Conservation (phyloP, 352 stramenopile genomes). For the Blastocystis sp. region DNA sequence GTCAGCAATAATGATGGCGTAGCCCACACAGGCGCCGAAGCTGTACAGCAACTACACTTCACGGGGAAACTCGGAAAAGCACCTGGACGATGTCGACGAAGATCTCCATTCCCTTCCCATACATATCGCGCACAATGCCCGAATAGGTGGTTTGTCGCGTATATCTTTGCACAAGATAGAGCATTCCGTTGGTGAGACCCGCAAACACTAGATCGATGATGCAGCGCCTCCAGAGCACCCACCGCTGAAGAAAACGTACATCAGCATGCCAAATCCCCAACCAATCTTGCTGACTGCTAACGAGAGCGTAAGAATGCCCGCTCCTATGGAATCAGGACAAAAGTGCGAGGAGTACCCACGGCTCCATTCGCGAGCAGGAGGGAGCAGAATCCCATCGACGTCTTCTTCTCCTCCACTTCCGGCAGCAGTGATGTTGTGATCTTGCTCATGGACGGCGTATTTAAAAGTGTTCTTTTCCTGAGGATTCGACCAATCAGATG, state of each 20-base stretch:
- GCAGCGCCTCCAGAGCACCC: not conserved
- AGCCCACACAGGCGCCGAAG: conserved; percentile 65
- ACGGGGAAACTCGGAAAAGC: not conserved
- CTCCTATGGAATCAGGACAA: conserved; percentile 8
- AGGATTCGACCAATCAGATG: conserved; percentile 70
- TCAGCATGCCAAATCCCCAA: conserved; percentile 56
- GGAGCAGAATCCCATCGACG: conserved; percentile 33
- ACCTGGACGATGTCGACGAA: conserved; percentile 60
- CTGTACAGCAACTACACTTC: conserved; percentile 62
- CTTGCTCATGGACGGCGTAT: conserved; percentile 7
- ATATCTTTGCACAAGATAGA: conserved; percentile 57
- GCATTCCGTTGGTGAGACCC: conserved; percentile 58
- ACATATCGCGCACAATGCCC: conserved; percentile 42
- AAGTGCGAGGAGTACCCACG: not conserved
- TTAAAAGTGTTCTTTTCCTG: not conserved
- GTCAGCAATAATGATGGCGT: conserved; percentile 68
- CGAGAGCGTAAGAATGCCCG: conserved; percentile 63
- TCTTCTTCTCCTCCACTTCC: conserved; percentile 33
- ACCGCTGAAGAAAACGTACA: conserved; percentile 68
- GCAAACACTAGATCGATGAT: conserved; percentile 39
- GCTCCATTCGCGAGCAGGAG: conserved; percentile 58
- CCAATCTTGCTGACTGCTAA: conserved; percentile 63
- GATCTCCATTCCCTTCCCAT: conserved; percentile 19
- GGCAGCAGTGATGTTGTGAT: conserved; percentile 35
- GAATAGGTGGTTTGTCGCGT: conserved; percentile 63